These are phyloP conservation scores for Aquilaria malaccensis DNA, from an alignment of 345 rosid genomes.

Conservation along the genomic window DNA sequence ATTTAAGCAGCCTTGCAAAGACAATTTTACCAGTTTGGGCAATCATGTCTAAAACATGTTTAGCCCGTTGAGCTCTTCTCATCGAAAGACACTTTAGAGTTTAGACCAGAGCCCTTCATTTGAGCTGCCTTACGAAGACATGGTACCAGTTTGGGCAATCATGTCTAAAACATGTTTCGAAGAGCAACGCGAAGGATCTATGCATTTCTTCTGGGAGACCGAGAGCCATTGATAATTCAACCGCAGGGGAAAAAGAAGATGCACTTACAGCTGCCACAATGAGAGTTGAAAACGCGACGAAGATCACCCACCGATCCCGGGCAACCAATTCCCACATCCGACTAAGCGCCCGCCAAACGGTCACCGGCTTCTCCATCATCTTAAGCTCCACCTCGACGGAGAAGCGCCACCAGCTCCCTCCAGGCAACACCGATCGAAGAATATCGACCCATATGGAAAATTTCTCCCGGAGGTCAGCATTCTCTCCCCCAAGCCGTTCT, in stretches of 20 bases:
- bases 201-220: too few species aligned
- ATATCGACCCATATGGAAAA: slow-evolving; percentile 41
- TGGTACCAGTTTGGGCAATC: too few species aligned
- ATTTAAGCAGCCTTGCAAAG: too few species aligned
- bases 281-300: slow-evolving; percentile 74
- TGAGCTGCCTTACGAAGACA: too few species aligned
- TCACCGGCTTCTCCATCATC: slow-evolving; percentile 65
- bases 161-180: too few species aligned
- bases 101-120: too few species aligned
- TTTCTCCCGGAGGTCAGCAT: slow-evolving; percentile 32
- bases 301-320: slow-evolving; percentile 79
- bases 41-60: too few species aligned
- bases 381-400: slow-evolving; percentile 59
- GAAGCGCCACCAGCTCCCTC: slow-evolving; percentile 94
- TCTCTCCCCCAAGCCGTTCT: slow-evolving; percentile 25
- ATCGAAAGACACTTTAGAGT: too few species aligned
- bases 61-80: too few species aligned
- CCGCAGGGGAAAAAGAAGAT: neutral
- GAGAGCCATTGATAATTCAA: too few species aligned
- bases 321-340: slow-evolving; percentile 92
- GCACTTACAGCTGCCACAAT: slow-evolving; percentile 68
- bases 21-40: too few species aligned
- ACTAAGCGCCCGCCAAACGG: slow-evolving; percentile 72
- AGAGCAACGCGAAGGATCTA: too few species aligned
- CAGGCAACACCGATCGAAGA: slow-evolving; percentile 60